Conservation (phyloP, 495 filamentous ascomycete species). For the Neurospora sublineolata region DNA sequence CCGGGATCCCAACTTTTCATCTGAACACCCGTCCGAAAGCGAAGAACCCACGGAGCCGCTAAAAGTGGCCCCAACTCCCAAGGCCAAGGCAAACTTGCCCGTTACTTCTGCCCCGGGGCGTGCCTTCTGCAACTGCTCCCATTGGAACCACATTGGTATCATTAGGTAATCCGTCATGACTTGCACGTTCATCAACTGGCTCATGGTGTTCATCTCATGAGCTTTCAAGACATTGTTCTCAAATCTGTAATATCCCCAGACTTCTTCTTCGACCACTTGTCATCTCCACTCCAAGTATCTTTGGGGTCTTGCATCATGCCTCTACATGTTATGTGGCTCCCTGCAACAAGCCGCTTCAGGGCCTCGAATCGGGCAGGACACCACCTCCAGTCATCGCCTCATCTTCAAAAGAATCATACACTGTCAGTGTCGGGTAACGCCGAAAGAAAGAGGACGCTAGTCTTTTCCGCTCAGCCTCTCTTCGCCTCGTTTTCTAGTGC, state of each 20-base stretch:
- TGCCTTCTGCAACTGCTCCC: not conserved
- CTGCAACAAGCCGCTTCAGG: not conserved
- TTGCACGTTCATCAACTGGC: not conserved
- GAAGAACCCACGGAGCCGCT: not conserved
- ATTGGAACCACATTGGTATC: not conserved
- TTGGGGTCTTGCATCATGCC: not conserved
- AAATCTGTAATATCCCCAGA: not conserved
- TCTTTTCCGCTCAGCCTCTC: not conserved
- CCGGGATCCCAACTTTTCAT: not conserved
- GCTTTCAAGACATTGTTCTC: not conserved
- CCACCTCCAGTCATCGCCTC: not conserved
- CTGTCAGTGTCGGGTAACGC: not conserved
- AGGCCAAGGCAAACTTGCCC: not conserved
- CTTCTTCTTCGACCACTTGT: not conserved
- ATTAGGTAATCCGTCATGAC: not conserved
- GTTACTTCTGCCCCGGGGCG: not conserved
- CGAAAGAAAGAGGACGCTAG: not conserved
- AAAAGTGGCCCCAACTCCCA: not conserved
- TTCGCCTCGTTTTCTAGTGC: not conserved
- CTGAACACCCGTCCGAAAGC: not conserved
- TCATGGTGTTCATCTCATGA: not conserved
- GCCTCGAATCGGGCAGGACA: not conserved
- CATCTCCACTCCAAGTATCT: not conserved
- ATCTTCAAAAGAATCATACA: not conserved
- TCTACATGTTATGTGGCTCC: not conserved